Evolutionary conservation across 768 basidiomycete genomes (phyloP), one percentile per base, ranked within the genome.

Genomic region (Mycena epipterygia): DNA sequence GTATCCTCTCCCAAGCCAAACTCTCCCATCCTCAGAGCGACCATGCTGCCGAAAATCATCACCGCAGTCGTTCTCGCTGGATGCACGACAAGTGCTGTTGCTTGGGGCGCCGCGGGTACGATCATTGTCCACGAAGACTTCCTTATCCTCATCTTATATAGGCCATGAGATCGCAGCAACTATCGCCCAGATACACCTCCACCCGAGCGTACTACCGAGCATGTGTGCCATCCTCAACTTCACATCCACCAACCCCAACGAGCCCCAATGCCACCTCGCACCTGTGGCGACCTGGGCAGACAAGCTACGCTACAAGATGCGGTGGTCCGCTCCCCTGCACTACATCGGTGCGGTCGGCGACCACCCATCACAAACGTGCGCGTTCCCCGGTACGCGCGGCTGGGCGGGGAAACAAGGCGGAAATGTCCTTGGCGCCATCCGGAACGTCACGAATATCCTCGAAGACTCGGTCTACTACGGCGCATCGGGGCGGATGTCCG

Each of bases 151-250:
- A 39, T 41, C 33, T 66, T 60, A 25, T 27, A 42, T 71, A 90
- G 95, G 97, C 8, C 97, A 98, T 75, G 94, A 98, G 83, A 91
- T 98, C 30, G 89, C 95, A 9, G 97, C 96, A 1, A 97, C 96
- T 5, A 93, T 99, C 65, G 97, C 97, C 0, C 93, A 98, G 79
- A 95, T 97, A 66, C 90, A 98, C 78, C 88, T 98, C 7, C 89
- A 95, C 78, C 94, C 94, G 0, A 83, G 82, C 4, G 91, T 92
- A 14, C 85, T 92, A 48, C 85, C 89, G 3, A 86, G 85, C 39
- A 82, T 98, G 61, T 95, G 93, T 73, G 79, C 84, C 30, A 91
- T 98, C 75, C 90, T 98, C 72, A 86, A 91, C 71, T 80, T 82
- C 70, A 80, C 79, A 32, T 82, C 79, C 19, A 69, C 70, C 51